Evolutionary conservation across 2,329 filamentous ascomycete genomes (phyloP).

Genomic region (Aspergillus sp.): DNA sequence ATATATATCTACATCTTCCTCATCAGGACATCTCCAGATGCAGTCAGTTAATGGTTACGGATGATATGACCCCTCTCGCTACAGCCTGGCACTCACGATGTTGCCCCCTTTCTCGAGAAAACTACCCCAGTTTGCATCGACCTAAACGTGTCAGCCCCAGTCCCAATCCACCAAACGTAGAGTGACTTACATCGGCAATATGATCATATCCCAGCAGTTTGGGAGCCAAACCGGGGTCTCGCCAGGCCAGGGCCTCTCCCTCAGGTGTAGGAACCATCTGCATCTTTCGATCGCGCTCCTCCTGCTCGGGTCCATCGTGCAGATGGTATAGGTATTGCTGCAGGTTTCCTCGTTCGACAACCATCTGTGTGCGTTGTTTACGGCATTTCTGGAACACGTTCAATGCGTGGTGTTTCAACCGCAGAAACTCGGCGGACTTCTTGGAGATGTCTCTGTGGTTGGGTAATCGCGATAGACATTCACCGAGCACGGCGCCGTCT

Average conservation of each 20-base stretch:
- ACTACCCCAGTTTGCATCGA: background rate
- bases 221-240: conserved; percentile 40
- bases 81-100: background rate
- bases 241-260: conserved; percentile 45
- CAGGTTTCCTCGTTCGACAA: conserved; percentile 60
- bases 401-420: conserved; percentile 37
- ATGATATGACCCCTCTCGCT: background rate
- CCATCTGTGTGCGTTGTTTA: conserved; percentile 57
- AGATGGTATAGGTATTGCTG: conserved; percentile 64
- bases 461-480: conserved; percentile 52
- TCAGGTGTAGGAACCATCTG: conserved; percentile 35
- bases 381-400: conserved; percentile 57
- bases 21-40: too few species aligned
- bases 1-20: too few species aligned
- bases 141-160: conserved; percentile 1
- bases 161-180: background rate
- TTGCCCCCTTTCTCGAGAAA: background rate
- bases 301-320: conserved; percentile 57
- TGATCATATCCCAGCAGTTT: conserved; percentile 43
- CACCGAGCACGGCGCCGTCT: conserved; percentile 58
- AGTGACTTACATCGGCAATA: conserved; percentile 35
- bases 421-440: conserved; percentile 18
- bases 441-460: conserved; percentile 33
- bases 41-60: too few species aligned
- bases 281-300: conserved; percentile 51